Conservation (phyloP, 768 basidiomycete genomes). For the Sistotremastrum niveocremeum region DNA sequence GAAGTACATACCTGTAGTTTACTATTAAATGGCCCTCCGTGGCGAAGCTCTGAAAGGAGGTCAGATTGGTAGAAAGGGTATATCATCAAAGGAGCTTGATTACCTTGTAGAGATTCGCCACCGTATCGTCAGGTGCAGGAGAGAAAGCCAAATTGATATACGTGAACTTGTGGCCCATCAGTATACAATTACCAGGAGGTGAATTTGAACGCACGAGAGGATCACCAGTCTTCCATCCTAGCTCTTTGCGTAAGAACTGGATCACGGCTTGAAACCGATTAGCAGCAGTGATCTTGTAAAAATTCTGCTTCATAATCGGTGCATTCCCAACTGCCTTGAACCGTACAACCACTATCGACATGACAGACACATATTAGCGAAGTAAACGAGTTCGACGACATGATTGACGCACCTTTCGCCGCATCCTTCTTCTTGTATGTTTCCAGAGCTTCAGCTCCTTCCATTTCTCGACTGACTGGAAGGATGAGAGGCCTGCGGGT, state of each 20-base stretch:
- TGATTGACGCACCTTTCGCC: slow-evolving; percentile 43
- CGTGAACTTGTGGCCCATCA: slow-evolving; percentile 17
- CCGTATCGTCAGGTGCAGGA: slow-evolving; percentile 72
- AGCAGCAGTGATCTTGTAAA: slow-evolving; percentile 92
- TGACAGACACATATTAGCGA: background rate
- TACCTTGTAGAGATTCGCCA: slow-evolving; percentile 66
- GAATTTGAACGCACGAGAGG: slow-evolving; percentile 46
- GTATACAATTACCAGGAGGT: background rate
- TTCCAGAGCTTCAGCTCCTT: slow-evolving; percentile 43
- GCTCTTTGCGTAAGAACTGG: slow-evolving; percentile 78
- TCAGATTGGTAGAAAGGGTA: background rate
- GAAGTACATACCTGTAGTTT: slow-evolving; percentile 59
- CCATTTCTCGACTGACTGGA: too few relatives aligned
- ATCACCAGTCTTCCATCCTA: slow-evolving; percentile 77
- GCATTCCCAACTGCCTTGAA: slow-evolving; percentile 98
- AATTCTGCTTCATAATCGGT: slow-evolving; percentile 97
- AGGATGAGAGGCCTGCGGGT: too few relatives aligned
- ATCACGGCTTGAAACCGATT: slow-evolving; percentile 94
- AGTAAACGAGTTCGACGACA: background rate
- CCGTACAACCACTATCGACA: slow-evolving; percentile 71
- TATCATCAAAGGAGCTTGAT: slow-evolving; percentile 1
- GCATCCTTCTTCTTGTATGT: slow-evolving; percentile 79
- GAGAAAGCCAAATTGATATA: slow-evolving; percentile 68
- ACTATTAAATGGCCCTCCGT: slow-evolving; percentile 86
- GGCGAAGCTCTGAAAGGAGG: slow-evolving; percentile 50